These are phyloP conservation scores for Penicillium concentricum DNA, from an alignment of 2,329 filamentous ascomycete genomes.

Conservation along the genomic window DNA sequence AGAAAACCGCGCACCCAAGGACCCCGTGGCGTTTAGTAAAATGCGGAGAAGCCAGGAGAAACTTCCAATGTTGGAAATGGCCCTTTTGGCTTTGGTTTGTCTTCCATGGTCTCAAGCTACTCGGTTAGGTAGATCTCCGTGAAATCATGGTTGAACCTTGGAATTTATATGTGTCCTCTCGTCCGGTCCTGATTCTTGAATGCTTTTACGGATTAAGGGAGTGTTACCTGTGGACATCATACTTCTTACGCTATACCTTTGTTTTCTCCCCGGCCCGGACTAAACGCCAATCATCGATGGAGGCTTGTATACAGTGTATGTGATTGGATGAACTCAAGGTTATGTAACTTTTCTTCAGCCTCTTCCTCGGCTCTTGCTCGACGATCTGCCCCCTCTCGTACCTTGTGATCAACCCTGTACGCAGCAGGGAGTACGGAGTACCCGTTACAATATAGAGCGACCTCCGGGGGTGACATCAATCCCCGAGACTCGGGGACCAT, in stretches of 20 bases:
- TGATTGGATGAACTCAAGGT: not conserved
- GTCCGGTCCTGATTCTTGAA: not conserved
- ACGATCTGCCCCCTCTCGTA: not conserved
- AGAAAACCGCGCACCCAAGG: not conserved
- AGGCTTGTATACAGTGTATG: not conserved
- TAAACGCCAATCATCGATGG: not conserved
- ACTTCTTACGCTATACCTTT: not conserved
- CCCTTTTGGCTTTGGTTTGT: not conserved
- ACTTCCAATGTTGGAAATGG: not conserved
- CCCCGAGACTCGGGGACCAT: conserved; percentile 8
- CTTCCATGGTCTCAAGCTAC: not conserved
- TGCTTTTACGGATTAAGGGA: not conserved
- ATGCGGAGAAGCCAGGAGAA: conserved; percentile 4
- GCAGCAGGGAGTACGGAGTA: not conserved
- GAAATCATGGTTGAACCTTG: not conserved
- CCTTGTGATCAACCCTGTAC: conserved; percentile 4
- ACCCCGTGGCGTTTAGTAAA: not conserved
- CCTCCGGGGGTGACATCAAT: not conserved
- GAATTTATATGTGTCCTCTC: not conserved
- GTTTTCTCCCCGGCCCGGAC: not conserved
- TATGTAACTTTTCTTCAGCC: conserved; percentile 5
- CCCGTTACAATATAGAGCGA: not conserved
- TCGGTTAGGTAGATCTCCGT: not conserved
- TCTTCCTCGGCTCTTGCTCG: conserved; percentile 3
- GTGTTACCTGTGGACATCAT: too few relatives aligned